A percentile compares a stretch with the other conserved stretches of the same genome.
Evolutionary conservation across 176 grass and related monocot genomes (phyloP).

Genomic region (Juncus inflexus): DNA sequence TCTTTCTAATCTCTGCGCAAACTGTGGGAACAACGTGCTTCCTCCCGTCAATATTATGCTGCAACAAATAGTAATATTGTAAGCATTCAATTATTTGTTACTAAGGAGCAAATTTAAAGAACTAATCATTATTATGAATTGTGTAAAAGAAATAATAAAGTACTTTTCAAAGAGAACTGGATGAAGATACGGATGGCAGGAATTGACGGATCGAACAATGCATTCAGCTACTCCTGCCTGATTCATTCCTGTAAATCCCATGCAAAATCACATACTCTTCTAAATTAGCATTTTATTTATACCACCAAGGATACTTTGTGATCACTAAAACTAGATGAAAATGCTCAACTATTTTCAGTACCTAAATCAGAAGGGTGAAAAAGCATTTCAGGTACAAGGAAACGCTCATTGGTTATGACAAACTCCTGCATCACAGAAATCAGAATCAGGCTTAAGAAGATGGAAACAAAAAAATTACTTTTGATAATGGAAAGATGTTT

Average conservation of each 20-base stretch:
- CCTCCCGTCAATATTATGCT: conserved; percentile 92
- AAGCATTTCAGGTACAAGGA: conserved; percentile 92
- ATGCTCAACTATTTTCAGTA: conserved; percentile 24
- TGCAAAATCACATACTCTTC: conserved; percentile 12
- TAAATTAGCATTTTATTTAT: neutral
- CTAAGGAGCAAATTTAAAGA: neutral
- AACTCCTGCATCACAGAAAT: conserved; percentile 55
- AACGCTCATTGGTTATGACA: conserved; percentile 82
- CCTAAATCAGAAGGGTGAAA: conserved; percentile 83
- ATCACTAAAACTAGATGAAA: neutral
- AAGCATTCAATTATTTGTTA: neutral
- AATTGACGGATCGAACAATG: conserved; percentile 68
- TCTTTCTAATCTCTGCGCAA: conserved; percentile 74
- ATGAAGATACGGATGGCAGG: conserved; percentile 78
- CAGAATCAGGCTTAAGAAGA: neutral
- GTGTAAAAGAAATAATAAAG: neutral
- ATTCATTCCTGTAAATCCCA: conserved; percentile 72
- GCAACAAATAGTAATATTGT: conserved; percentile 31
- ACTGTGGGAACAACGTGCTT: conserved; percentile 77
- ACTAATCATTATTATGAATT: neutral
- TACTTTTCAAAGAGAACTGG: conserved; percentile 86
- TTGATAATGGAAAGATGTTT: neutral
- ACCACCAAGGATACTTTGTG: neutral
- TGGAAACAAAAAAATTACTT: conserved; percentile 27
- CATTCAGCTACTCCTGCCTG: conserved; percentile 97